Evolutionary conservation across 192 early-diverging fungal genomes (phyloP).

Genomic region (Coemansia aciculifera): DNA sequence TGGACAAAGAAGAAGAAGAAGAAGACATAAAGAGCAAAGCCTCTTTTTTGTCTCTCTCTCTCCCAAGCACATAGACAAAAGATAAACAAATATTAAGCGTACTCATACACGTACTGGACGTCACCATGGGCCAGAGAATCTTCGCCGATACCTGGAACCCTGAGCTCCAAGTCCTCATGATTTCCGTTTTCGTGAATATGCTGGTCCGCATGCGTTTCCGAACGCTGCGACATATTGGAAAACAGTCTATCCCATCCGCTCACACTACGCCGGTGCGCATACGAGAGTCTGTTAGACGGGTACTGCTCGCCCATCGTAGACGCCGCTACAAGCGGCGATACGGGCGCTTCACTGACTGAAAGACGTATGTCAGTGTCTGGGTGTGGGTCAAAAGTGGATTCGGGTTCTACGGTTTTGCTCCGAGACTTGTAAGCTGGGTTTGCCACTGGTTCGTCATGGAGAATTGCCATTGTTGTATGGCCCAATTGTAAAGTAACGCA

Average conservation of each 20-base stretch:
- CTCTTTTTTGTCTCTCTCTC: not conserved
- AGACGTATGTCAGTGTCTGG: not conserved
- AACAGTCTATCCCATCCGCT: conserved; percentile 54
- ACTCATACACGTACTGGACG: conserved; percentile 58
- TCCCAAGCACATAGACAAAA: not conserved
- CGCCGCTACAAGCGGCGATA: conserved; percentile 31
- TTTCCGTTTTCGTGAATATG: conserved; percentile 12
- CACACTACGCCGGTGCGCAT: conserved; percentile 48
- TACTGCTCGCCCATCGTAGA: conserved; percentile 32
- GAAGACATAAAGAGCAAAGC: not conserved
- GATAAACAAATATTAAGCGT: conserved; percentile 15
- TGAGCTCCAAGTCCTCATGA: conserved; percentile 17
- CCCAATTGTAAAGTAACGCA: not conserved
- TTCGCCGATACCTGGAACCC: conserved; percentile 46
- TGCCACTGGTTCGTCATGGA: not conserved
- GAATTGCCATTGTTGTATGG: not conserved
- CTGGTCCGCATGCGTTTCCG: conserved; percentile 23
- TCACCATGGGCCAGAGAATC: conserved; percentile 43
- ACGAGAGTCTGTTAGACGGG: conserved; percentile 35
- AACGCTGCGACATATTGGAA: conserved; percentile 39
- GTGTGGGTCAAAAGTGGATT: not conserved
- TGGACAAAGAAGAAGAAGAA: not conserved
- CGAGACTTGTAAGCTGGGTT: not conserved
- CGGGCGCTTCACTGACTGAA: conserved; percentile 7
- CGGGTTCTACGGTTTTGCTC: not conserved